Base-by-base conservation (phyloP, 805 yeast species). In the Candida sanyiensis region DNA sequence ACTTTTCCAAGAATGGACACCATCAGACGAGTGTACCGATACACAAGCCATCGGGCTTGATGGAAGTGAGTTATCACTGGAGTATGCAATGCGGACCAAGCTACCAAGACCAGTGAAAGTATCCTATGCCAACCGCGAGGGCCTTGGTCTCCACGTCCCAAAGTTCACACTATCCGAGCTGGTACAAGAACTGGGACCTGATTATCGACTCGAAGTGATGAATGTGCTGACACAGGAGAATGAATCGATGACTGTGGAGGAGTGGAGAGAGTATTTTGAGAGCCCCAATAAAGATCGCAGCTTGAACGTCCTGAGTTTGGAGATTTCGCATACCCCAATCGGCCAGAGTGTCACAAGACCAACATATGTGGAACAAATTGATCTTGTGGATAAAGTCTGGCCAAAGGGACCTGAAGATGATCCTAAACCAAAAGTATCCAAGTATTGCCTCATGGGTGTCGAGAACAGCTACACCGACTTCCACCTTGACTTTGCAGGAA, bases 401-500 rank as follows among this genome's bases (percentile, higher is more conserved):
- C 72, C 61, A 3, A 13, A 20, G 1, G 47, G 3, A 8, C 13
- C 6, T 7, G 15, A 40, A 6, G 22, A 40, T 4, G 44, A 36
- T 2, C 12, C 21, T 4, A 59, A 76, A 38, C 83, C 87, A 1
- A 70, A 76, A 45, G 83, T 82, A 2, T 76, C 87, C 16, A 75
- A 80, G 39, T 88, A 88, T 56, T 80, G 94, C 45, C 65, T 88
- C 28, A 88, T 88, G 95, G 83, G 94, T 1, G 95, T 85, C 3
- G 64, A 69, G 19, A 75, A 80, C 43, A 77, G 93, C 3, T 88
- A 74, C 56, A 88, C 96, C 0, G 97, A 88, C 56, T 88, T 87
- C 61, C 97, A 88, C 58, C 67, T 88, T 30, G 97, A 88, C 58
- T 88, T 88, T 58, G 93, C 94, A 2, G 97, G 96, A 0, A 84